Base-by-base conservation (phyloP, 2,329 filamentous ascomycete species). In the Cordyceps farinosa region DNA sequence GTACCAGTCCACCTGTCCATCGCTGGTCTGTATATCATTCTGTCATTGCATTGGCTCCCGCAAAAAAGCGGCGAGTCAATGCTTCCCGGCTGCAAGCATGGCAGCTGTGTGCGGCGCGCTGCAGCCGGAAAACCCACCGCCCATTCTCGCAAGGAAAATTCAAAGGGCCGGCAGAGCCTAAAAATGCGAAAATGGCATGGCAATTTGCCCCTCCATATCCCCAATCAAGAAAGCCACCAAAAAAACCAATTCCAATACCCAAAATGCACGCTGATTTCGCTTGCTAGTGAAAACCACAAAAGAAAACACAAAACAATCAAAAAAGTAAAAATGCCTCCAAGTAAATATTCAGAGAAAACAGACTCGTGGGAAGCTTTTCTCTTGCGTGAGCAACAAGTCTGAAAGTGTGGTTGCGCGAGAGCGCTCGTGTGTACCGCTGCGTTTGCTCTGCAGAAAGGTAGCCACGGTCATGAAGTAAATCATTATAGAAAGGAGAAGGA, bases 301-400 rank as follows among this genome's bases (percentile, higher is more conserved):
- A 51, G 63, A 68, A 67, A 63, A 64, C 53, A 47, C 61, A 65
- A 66, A 67, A 66, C 71, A 61, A 69, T 61, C 67, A 65, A 68
- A 65, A 69, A 69, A 70, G 71, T 73, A 73, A 72, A 73, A 70
- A 64, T 65, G 70, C 72, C 70, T 51, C 60, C 60, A 48, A 57
- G 13, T 11, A 53, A 62, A 48, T 57, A 72, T 67, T 69, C 61
- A 68, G 68, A 70, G 69, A 70, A 72, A 70, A 70, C 61, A 34
- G 63, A 70, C 48, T 47, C 48, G 42, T 64, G 54, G 54, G 36
- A 57, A 51, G 48, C 36, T 59, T 63, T 53, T 58, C 47, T 71
- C 70, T 73, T 80, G 80, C 79, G 79, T 81, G 80, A 81, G 79
- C 79, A 79, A 77, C 76, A 75, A 73, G 69, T 78, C 76, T 79